Conservation (phyloP, 2,329 filamentous ascomycete genomes). For the Cryphonectria radicalis region DNA sequence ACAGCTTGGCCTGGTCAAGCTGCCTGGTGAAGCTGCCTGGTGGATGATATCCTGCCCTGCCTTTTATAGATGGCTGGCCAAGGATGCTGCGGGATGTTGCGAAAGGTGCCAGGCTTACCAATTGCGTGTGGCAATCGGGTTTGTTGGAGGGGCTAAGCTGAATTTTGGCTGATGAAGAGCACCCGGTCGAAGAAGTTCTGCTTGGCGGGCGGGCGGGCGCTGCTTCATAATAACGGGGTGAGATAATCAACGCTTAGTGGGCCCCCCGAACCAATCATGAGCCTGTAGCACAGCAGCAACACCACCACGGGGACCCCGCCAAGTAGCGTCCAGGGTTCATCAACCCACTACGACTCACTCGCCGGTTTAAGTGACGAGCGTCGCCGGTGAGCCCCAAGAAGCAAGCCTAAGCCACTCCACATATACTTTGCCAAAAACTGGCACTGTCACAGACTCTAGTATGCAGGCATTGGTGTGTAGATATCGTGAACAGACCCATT, state of each 20-base stretch:
- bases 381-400: neutral
- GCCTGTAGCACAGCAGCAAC: neutral
- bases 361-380: conserved; percentile 7
- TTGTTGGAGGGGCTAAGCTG: neutral
- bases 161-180: conserved; percentile 3
- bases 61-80: neutral
- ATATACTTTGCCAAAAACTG: neutral
- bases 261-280: conserved; percentile 18
- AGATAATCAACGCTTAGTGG: conserved; percentile 8
- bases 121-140: neutral
- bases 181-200: conserved; percentile 2
- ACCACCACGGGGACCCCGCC: neutral
- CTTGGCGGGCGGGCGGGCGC: neutral
- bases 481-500: neutral
- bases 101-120: neutral
- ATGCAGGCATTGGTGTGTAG: neutral
- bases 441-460: neutral
- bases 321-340: neutral
- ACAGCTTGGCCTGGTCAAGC: neutral
- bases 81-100: neutral
- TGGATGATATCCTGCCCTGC: neutral
- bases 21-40: neutral
- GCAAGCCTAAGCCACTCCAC: neutral
- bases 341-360: conserved; percentile 12
- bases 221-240: conserved; percentile 11